Base-by-base conservation (phyloP, 2,329 filamentous ascomycete species). In the Ophiostoma populinum region DNA sequence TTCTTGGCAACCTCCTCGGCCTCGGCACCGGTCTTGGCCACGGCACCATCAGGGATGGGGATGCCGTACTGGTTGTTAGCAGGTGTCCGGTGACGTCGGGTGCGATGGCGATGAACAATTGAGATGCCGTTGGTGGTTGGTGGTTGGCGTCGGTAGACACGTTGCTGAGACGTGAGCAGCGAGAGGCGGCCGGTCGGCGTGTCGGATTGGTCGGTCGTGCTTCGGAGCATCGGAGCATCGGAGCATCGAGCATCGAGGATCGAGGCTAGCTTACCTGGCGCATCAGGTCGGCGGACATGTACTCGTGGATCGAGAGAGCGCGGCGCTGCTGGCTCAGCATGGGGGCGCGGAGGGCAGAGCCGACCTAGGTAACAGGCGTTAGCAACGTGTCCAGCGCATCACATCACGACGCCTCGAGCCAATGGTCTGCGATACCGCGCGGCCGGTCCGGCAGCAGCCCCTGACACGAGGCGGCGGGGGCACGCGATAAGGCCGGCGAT, bases 31-130 rank as follows among this genome's bases (percentile, higher is more conserved):
- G 65, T 78, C 57, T 74, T 75, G 48, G 90, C 90, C 51, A 92
- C 85, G 54, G 77, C 67, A 47, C 90, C 90, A 57, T 85, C 79
- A 49, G 90, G 90, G 29, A 94, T 82, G 49, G 83, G 82, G 51
- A 98, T 74, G 57, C 85, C 87, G 71, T 95, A 94, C 81, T 94
- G 56, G n/a, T n/a, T n/a, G n/a, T n/a, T n/a, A n/a, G n/a, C n/a
- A n/a, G n/a, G n/a, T n/a, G n/a, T n/a, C n/a, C n/a, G n/a, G n/a
- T n/a, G n/a, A n/a, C n/a, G n/a, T n/a, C n/a, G n/a, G n/a, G n/a
- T n/a, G n/a, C n/a, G n/a, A n/a, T n/a, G n/a, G n/a, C n/a, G n/a
- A n/a, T n/a, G n/a, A n/a, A n/a, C n/a, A n/a, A n/a, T n/a, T n/a
- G n/a, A n/a, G n/a, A n/a, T n/a, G n/a, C n/a, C n/a, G n/a, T n/a